These are phyloP conservation scores for Peterozyma toletana DNA, from an alignment of 805 yeast genomes.

Conservation along the genomic window DNA sequence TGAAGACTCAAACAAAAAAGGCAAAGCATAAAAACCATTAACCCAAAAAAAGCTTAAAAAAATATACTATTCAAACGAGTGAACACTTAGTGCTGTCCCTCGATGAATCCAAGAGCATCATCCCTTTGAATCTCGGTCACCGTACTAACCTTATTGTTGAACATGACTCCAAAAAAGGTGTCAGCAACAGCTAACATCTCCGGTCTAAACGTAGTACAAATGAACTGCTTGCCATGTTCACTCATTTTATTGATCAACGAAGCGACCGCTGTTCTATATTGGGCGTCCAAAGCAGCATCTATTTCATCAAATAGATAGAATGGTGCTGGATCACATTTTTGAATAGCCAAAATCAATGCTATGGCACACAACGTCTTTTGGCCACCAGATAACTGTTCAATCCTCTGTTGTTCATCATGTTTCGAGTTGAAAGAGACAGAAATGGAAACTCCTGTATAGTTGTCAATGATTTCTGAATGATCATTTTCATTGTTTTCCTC, in stretches of 20 bases:
- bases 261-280: conserved; percentile 85
- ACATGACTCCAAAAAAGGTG: conserved; percentile 82
- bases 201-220: conserved; percentile 93
- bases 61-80: too few relatives aligned
- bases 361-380: conserved; percentile 96
- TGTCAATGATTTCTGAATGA: conserved; percentile 30
- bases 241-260: conserved; percentile 61
- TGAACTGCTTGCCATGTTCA: conserved; percentile 65
- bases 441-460: conserved; percentile 76
- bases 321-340: conserved; percentile 94
- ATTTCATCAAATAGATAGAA: conserved; percentile 94
- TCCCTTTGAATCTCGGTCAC: conserved; percentile 63
- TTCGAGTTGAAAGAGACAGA: conserved; percentile 85
- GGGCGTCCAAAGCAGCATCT: conserved; percentile 92
- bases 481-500: conserved; percentile 10
- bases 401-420: conserved; percentile 75
- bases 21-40: too few relatives aligned
- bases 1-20: too few relatives aligned
- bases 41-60: too few relatives aligned
- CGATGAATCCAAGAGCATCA: conserved; percentile 80
- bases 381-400: conserved; percentile 94
- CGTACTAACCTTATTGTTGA: conserved; percentile 72
- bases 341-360: conserved; percentile 88
- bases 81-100: conserved; percentile 35
- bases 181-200: conserved; percentile 87